These are phyloP conservation scores for Xylaria digitata DNA, from an alignment of 2,329 filamentous ascomycete species.

Conservation along the genomic window DNA sequence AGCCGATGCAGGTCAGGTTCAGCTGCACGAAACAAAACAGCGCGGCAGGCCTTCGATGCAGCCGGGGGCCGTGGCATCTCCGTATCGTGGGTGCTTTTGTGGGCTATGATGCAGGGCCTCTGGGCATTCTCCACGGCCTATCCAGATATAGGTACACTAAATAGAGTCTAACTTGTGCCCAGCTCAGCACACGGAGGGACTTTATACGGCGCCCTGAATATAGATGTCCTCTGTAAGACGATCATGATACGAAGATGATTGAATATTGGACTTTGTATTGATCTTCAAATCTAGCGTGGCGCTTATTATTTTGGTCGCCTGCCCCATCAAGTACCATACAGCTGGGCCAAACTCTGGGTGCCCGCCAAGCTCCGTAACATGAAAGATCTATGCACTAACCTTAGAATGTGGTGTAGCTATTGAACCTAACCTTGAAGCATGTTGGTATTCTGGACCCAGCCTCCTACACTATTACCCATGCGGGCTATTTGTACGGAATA, in stretches of 20 bases:
- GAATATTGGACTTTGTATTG: background rate
- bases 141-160: too few relatives aligned
- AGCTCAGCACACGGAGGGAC: background rate
- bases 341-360: slow-evolving; percentile 13
- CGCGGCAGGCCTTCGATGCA: slow-evolving; percentile 14
- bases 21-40: slow-evolving; percentile 2
- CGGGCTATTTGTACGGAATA: background rate
- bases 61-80: slow-evolving; percentile 6
- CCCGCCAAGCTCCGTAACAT: slow-evolving; percentile 12
- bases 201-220: too few relatives aligned
- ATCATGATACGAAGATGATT: too few relatives aligned
- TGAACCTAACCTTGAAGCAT: too few relatives aligned
- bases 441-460: too few relatives aligned
- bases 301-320: slow-evolving; percentile 21
- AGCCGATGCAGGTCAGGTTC: slow-evolving; percentile 12
- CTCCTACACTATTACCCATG: too few relatives aligned
- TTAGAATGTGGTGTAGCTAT: too few relatives aligned
- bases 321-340: slow-evolving; percentile 21
- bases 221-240: too few relatives aligned
- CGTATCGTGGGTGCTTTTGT: slow-evolving; percentile 18
- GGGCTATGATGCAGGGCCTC: slow-evolving; percentile 1
- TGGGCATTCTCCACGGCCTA: background rate
- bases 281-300: slow-evolving; percentile 16
- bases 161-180: background rate
- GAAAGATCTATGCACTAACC: background rate